phyloP scores from a whole-genome alignment of 2,329 filamentous ascomycete genomes.

The Trichoderma sp. region DNA sequence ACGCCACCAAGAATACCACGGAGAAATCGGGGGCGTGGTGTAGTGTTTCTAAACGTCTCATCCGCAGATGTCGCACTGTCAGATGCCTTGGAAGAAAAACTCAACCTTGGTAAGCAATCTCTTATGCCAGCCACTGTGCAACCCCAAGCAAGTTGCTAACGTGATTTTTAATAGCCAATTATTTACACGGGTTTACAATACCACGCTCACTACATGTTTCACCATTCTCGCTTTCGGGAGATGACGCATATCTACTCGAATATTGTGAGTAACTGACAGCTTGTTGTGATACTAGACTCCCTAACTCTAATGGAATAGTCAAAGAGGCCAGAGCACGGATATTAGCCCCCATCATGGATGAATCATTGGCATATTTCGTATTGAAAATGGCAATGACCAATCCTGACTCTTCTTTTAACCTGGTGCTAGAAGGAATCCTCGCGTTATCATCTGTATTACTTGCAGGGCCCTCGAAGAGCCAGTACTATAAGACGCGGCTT shows the following conservation, averaged over 20 bases:
- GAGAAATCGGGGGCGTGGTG: background rate
- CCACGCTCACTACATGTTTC: background rate
- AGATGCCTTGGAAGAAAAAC: slow-evolving; percentile 2
- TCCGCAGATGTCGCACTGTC: slow-evolving; percentile 11
- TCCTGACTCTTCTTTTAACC: background rate
- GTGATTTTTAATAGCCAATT: background rate
- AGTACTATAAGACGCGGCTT: slow-evolving; percentile 2
- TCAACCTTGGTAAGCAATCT: background rate
- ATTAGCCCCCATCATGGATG: slow-evolving; percentile 22
- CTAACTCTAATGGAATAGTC: background rate
- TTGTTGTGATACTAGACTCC: background rate
- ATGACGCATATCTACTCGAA: background rate
- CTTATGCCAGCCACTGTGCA: background rate
- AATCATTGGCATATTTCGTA: slow-evolving; percentile 20
- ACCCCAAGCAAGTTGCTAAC: background rate
- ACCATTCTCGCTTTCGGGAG: background rate
- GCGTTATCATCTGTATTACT: slow-evolving; percentile 15
- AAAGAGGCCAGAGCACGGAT: slow-evolving; percentile 15
- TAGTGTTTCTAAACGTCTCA: slow-evolving; percentile 9
- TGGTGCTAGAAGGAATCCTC: slow-evolving; percentile 11
- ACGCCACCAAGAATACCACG: background rate
- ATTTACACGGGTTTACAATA: background rate
- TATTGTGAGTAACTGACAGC: background rate
- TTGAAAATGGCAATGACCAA: slow-evolving; percentile 7
- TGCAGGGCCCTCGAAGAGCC: slow-evolving; percentile 6